These are phyloP conservation scores for Triglochin maritima DNA, from an alignment of 106 monocot species.

Conservation along the genomic window DNA sequence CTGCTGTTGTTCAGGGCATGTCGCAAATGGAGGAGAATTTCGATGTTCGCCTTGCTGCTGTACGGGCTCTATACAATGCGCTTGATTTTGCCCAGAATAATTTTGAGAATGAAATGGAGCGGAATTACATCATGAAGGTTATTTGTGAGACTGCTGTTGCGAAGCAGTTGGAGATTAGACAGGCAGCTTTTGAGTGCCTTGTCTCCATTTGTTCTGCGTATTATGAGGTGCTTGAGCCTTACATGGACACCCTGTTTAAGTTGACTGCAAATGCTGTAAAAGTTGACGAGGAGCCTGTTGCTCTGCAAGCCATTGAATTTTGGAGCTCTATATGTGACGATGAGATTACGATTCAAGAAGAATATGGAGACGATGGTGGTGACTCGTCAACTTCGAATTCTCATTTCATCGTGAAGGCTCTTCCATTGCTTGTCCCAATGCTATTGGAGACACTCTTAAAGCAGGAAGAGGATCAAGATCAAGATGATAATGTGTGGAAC, in stretches of 20 bases:
- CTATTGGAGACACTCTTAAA: constrained; percentile 64
- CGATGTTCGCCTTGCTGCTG: constrained; percentile 70
- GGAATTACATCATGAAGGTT: constrained; percentile 70
- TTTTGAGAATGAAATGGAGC: constrained; percentile 76
- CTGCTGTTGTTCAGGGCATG: constrained; percentile 93
- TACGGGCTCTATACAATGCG: constrained; percentile 67
- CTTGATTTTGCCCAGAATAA: constrained; percentile 71
- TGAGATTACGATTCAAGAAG: constrained; percentile 62
- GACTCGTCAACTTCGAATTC: constrained; percentile 28
- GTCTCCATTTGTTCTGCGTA: constrained; percentile 66
- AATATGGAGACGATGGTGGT: constrained; percentile 27
- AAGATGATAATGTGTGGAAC: constrained; percentile 73
- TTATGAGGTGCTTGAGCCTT: constrained; percentile 53
- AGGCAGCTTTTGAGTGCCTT: constrained; percentile 71
- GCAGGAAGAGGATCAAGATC: constrained; percentile 82
- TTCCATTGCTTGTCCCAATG: constrained; percentile 58
- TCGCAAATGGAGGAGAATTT: constrained; percentile 28
- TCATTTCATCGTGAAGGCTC: constrained; percentile 58
- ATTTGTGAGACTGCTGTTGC: constrained; percentile 61
- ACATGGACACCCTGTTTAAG: constrained; percentile 52
- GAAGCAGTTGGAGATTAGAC: constrained; percentile 45
- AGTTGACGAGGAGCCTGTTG: constrained; percentile 62
- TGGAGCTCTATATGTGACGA: constrained; percentile 92
- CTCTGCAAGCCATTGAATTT: constrained; percentile 83
- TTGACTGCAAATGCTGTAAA: constrained; percentile 67